Base-by-base conservation (phyloP, 2,329 filamentous ascomycete genomes). In the Pestalotiopsis sp. region DNA sequence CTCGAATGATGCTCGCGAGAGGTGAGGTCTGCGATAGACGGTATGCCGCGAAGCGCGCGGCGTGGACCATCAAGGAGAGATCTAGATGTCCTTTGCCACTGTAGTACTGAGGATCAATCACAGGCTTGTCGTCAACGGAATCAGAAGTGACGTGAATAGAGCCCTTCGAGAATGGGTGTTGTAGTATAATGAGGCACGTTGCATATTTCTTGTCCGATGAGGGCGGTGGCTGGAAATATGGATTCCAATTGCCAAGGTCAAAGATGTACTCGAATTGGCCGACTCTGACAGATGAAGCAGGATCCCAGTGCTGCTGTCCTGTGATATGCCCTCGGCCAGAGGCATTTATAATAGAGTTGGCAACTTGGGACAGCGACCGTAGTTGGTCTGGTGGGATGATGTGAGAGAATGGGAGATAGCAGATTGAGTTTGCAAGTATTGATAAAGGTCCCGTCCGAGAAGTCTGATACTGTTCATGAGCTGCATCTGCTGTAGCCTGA, bases 251-350 rank as follows among this genome's bases (percentile, higher is more conserved):
- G 3, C 83, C 84, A 1, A 83, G 74, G 57, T 85, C 82, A 39
- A 87, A 85, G 36, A 86, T 79, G 67, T 81, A 86, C 70, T 86
- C 84, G 2, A 86, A 76, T 57, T 86, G 83, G 3, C 84, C 85
- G 0, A 84, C 71, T 0, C 72, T 74, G 0, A 76, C 72, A 4
- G 71, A 68, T 1, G 76, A 72, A 1, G 23, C 14, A 20, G 36
- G 27, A 20, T 74, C 70, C 13, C 84, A 76, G 1, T 81, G 79
- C n/a, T 75, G 71, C 3, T 70, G 69, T 5, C 79, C 70, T 38
- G 83, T 78, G 9, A 72, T 65, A 2, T 72, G 72, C 49, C 80
- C 49, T 27, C 67, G 31, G 75, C 2, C 77, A 72, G 0, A 72
- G 36, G 72, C 73, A 0, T 64, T 71, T 2, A 72, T 70, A 2